Evolutionary conservation across 2,329 filamentous ascomycete genomes (phyloP).

Genomic region (Biscogniauxia marginata): DNA sequence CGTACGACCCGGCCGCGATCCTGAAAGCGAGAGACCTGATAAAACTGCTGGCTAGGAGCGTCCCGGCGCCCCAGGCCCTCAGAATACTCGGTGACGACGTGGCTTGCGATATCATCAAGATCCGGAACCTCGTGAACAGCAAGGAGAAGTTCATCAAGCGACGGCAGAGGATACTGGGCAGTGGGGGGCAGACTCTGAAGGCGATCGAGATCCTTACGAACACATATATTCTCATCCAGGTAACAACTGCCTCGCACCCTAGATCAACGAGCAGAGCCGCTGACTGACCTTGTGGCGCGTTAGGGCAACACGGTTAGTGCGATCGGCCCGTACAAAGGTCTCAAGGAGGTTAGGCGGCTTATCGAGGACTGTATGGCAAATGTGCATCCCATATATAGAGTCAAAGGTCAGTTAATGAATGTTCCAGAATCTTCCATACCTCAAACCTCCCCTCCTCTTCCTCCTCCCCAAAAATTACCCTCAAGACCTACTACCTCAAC

Average conservation of each 20-base stretch:
- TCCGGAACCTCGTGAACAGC: slow-evolving; percentile 83
- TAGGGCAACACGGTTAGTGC: slow-evolving; percentile 91
- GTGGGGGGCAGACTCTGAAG: slow-evolving; percentile 88
- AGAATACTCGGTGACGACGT: slow-evolving; percentile 92
- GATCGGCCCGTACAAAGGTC: slow-evolving; percentile 89
- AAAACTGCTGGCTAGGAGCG: slow-evolving; percentile 85
- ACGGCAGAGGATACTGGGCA: slow-evolving; percentile 87
- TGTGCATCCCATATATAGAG: slow-evolving; percentile 87
- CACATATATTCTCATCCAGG: slow-evolving; percentile 88
- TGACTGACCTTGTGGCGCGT: not conserved
- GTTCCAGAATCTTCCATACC: too few relatives aligned
- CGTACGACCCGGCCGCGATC: slow-evolving; percentile 85
- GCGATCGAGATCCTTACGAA: slow-evolving; percentile 87
- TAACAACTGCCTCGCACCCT: not conserved
- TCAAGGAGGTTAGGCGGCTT: slow-evolving; percentile 88
- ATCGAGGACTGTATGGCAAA: slow-evolving; percentile 97
- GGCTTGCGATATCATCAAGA: slow-evolving; percentile 95
- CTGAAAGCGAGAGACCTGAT: slow-evolving; percentile 93
- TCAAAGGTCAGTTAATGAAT: slow-evolving; percentile 27
- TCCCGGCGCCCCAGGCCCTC: slow-evolving; percentile 88
- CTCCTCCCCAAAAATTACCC: too few relatives aligned
- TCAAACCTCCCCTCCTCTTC: not conserved
- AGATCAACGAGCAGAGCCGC: not conserved
- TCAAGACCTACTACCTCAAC: not conserved
- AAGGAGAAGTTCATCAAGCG: slow-evolving; percentile 96